Evolutionary conservation across 345 rosid species (phyloP).

Genomic region (Bretschneidera sinensis): DNA sequence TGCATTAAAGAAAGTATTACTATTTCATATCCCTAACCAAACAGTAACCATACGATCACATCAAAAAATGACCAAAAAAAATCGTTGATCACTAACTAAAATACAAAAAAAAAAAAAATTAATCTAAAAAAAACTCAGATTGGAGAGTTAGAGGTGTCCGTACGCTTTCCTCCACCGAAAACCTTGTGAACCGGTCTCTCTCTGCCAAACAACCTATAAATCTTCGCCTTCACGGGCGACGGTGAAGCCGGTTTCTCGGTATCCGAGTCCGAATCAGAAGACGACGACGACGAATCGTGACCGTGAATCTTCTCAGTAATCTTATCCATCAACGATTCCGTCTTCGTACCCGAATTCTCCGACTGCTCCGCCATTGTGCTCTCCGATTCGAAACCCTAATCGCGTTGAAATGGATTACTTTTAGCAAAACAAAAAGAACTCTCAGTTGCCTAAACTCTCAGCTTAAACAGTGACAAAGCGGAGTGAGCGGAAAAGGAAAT

Average conservation of each 20-base stretch:
- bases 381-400: neutral
- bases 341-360: slow-evolving; percentile 29
- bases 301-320: slow-evolving; percentile 41
- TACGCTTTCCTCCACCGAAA: slow-evolving; percentile 88
- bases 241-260: no score
- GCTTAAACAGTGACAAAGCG: slow-evolving; percentile 2
- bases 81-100: no score
- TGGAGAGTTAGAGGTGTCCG: slow-evolving; percentile 14
- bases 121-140: neutral
- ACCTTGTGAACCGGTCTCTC: slow-evolving; percentile 74
- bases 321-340: slow-evolving; percentile 39
- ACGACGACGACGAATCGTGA: slow-evolving; percentile 56
- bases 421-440: slow-evolving; percentile 4
- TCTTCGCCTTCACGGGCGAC: slow-evolving; percentile 49
- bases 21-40: neutral
- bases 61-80: neutral
- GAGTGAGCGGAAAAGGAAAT: no score
- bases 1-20: neutral
- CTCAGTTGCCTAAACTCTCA: neutral
- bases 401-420: slow-evolving; percentile 11
- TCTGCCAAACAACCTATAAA: slow-evolving; percentile 74
- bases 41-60: neutral
- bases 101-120: no score
- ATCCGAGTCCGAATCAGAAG: slow-evolving; percentile 63
- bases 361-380: slow-evolving; percentile 40